Evolutionary conservation across 495 filamentous ascomycete genomes (phyloP).

Genomic region (Hypoxylon lenormandii): DNA sequence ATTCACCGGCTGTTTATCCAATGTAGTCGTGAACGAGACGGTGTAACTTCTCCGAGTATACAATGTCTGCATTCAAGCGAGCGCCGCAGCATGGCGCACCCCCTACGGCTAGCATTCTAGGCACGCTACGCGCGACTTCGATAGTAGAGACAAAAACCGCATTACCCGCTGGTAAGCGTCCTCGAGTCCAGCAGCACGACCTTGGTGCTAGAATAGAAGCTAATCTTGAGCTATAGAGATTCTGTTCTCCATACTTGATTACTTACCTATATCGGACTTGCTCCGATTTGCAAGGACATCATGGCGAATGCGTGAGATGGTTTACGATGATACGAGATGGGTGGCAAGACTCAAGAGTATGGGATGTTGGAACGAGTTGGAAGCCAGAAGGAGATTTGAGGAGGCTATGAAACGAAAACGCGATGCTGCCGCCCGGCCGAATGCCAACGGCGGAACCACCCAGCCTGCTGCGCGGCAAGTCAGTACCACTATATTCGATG

Average conservation of each 20-base stretch:
- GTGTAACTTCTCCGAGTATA: conserved; percentile 19
- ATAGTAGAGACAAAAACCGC: conserved; percentile 79
- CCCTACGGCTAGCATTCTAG: conserved; percentile 69
- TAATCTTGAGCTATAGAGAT: conserved; percentile 72
- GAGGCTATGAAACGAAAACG: conserved; percentile 75
- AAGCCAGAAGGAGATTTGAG: conserved; percentile 83
- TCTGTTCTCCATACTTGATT: conserved; percentile 86
- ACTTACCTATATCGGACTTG: conserved; percentile 84
- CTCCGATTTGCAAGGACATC: conserved; percentile 88
- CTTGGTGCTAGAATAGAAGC: conserved; percentile 9
- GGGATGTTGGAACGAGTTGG: conserved; percentile 90
- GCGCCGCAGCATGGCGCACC: conserved; percentile 61
- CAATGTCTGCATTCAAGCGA: conserved; percentile 75
- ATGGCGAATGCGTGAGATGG: conserved; percentile 94
- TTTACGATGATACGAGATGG: conserved; percentile 98
- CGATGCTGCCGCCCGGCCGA: conserved; percentile 59
- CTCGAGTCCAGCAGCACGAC: not conserved
- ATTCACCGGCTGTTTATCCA: not conserved
- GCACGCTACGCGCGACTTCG: conserved; percentile 78
- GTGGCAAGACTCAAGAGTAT: conserved; percentile 83
- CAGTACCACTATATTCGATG: conserved; percentile 77
- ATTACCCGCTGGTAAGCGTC: conserved; percentile 77
- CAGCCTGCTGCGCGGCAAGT: conserved; percentile 33
- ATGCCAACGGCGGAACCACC: conserved; percentile 36
- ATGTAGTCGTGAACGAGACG: conserved; percentile 17